phyloP scores from a whole-genome alignment of 129 eudicot species.

The Saposhnikovia divaricata region DNA sequence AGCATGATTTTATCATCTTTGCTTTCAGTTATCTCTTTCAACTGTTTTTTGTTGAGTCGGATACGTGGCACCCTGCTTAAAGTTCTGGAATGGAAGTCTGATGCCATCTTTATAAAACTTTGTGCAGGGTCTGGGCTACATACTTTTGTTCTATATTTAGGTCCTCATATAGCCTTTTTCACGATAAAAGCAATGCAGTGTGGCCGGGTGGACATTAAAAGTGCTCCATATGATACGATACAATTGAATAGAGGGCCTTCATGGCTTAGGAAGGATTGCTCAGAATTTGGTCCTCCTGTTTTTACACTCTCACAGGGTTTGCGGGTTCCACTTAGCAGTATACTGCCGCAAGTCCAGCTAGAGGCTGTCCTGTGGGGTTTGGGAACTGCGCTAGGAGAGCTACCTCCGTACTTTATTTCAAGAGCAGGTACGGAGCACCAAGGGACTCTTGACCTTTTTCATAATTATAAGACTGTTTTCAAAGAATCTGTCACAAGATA shows the following conservation, averaged over 20 bases:
- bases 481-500: background rate
- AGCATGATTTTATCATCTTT: background rate
- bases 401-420: conserved; percentile 94
- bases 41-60: background rate
- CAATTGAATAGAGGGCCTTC: conserved; percentile 72
- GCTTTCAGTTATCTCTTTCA: background rate
- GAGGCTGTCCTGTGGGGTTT: conserved; percentile 95
- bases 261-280: conserved; percentile 89
- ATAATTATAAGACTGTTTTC: background rate
- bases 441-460: background rate
- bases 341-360: conserved; percentile 83
- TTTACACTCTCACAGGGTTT: conserved; percentile 38
- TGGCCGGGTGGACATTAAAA: conserved; percentile 90
- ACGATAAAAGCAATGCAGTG: conserved; percentile 87
- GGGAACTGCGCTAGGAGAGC: conserved; percentile 96
- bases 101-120: conserved; percentile 3
- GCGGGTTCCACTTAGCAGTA: conserved; percentile 77
- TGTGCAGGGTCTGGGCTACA: conserved; percentile 85
- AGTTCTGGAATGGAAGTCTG: background rate
- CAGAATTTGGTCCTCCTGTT: conserved; percentile 80
- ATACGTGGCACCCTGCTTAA: background rate
- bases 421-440: conserved; percentile 68
- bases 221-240: conserved; percentile 84
- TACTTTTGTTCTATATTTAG: conserved; percentile 90
- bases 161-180: conserved; percentile 92